Base-by-base conservation (phyloP, 1,139 yeast species). In the Diutina ranongensis region DNA sequence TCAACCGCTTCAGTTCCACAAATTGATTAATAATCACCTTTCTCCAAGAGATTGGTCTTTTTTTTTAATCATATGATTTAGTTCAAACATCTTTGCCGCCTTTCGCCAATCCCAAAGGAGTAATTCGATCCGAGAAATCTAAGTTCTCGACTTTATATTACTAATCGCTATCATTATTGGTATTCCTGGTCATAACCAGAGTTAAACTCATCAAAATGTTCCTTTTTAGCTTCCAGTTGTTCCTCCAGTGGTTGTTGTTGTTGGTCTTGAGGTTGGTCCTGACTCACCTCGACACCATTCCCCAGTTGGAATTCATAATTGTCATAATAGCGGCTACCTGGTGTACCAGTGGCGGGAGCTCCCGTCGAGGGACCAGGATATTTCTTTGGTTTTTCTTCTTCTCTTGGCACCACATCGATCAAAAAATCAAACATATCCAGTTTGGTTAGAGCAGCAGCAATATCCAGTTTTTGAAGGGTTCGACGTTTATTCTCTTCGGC, bases 391-490 rank as follows among this genome's bases (percentile, higher is more conserved):
- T 73, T 74, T 49, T 79, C 83, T 55, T 78, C 84, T 53, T 79
- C 85, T 49, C 97, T 70, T 8, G 98, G 97, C 7, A 92, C 97
- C 40, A 92, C 88, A 60, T 92, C 98, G 54, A 92, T 92, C 49
- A 92, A 66, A 59, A 92, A 92, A 59, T 92, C 98, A 71, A 89
- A 92, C 96, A 92, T 89, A 62, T 92, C 98, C 46, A 92, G 80
- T 59, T 86, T 87, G 51, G 92, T 94, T 50, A 92, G 71, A 1
- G 98, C 98, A 34, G 94, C 94, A 2, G 97, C 95, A 51, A 92
- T 88, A 59, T 92, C 98, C 2, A 89, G 82, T 56, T 89, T 83
- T 63, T 92, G 98, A 50, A 92, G 67, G 10, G 98, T 92, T 52
- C 98, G 72, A 53, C 98, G 75, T 59, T 92, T 92, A 65, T 86